Evolutionary conservation across 2,329 filamentous ascomycete genomes (phyloP).

Genomic region (Colletotrichum sp.): DNA sequence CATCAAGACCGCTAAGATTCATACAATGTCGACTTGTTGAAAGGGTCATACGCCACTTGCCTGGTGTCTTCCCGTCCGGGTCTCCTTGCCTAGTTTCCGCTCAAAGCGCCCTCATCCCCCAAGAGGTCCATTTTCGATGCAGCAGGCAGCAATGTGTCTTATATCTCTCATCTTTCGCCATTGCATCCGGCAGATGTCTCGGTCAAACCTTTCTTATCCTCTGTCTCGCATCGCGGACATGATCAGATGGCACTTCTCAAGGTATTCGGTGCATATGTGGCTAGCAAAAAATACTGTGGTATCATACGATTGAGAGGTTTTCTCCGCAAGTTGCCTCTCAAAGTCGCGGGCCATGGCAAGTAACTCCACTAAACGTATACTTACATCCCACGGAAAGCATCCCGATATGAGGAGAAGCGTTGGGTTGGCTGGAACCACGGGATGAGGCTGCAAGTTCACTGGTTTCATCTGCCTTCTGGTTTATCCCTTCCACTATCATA

Average conservation of each 20-base stretch:
- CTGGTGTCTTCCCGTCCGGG: not conserved
- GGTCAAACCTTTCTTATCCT: not conserved
- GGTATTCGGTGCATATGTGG: not conserved
- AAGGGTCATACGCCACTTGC: not conserved
- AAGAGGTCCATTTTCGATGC: not conserved
- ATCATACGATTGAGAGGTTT: not conserved
- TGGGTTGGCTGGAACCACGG: not conserved
- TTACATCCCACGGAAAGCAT: not conserved
- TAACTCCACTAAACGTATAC: not conserved
- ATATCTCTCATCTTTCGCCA: not conserved
- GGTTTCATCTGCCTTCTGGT: not conserved
- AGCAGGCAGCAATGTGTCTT: not conserved
- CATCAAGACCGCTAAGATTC: rapidly evolving
- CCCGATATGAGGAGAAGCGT: not conserved
- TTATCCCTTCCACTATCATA: not conserved
- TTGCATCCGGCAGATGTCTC: not conserved
- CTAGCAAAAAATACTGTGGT: not conserved
- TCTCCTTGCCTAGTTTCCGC: not conserved
- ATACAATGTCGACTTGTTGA: not conserved
- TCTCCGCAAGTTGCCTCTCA: not conserved
- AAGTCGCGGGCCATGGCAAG: not conserved
- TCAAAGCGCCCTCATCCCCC: not conserved
- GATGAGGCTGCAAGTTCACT: not conserved
- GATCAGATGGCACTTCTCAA: not conserved
- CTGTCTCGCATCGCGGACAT: not conserved